A percentile compares a stretch with the other conserved stretches of the same genome.
Evolutionary conservation across 495 filamentous ascomycete genomes (phyloP).

Genomic region (Corynascus novoguineensis): DNA sequence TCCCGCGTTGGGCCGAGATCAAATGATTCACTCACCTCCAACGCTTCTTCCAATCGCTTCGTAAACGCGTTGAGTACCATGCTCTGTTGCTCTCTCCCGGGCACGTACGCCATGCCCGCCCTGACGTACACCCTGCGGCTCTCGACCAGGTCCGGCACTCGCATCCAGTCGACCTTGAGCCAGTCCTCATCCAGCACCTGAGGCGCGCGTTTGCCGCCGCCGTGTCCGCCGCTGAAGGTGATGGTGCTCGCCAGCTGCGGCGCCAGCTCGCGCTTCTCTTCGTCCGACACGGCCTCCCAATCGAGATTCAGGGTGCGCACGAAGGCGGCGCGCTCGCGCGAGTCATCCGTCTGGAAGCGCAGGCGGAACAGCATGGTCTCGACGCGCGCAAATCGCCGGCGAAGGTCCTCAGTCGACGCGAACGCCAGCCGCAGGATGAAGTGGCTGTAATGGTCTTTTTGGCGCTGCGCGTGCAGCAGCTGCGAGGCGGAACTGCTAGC

Average conservation of each 20-base stretch:
- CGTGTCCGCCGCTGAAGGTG: constrained; percentile 17
- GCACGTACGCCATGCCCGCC: constrained; percentile 86
- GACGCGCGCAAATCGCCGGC: constrained; percentile 78
- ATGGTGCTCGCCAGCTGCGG: constrained; percentile 35
- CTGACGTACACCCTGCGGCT: constrained; percentile 66
- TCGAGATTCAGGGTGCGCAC: constrained; percentile 71
- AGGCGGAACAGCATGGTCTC: constrained; percentile 85
- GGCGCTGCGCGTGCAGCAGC: constrained; percentile 67
- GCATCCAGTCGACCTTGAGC: constrained; percentile 94
- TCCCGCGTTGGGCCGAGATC: neutral
- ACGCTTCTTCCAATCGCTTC: constrained; percentile 63
- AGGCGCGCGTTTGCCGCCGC: constrained; percentile 38
- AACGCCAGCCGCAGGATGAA: constrained; percentile 96
- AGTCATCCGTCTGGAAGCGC: constrained; percentile 66
- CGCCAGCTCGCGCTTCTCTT: constrained; percentile 57
- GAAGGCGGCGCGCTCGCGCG: constrained; percentile 64
- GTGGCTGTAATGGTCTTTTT: constrained; percentile 96
- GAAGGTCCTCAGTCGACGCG: constrained; percentile 80
- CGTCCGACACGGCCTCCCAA: constrained; percentile 69
- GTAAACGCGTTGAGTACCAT: constrained; percentile 88
- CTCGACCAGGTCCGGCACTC: constrained; percentile 87
- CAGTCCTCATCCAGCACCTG: constrained; percentile 61
- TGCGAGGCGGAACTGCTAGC: constrained; percentile 59
- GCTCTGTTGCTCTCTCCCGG: constrained; percentile 73
- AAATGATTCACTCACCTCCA: constrained; percentile 82